phyloP scores from a whole-genome alignment of 345 rosid genomes.

The Raphanus sativus region DNA sequence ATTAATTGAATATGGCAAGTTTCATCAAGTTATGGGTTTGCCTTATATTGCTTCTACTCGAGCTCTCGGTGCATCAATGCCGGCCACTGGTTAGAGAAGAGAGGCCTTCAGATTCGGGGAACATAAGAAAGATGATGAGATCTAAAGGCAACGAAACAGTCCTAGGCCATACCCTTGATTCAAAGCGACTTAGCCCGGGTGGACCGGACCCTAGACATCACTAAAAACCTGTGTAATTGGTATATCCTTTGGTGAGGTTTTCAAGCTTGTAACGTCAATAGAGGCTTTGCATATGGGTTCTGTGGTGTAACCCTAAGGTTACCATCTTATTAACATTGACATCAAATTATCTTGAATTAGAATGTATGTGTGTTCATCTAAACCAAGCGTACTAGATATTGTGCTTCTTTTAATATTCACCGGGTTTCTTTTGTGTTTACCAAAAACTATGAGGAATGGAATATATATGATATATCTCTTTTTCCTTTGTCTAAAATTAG shows the following conservation, averaged over 20 bases:
- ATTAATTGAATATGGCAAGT: conserved; percentile 28
- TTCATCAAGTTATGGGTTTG: conserved; percentile 36
- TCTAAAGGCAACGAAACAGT: conserved; percentile 6
- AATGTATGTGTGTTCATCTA: background rate
- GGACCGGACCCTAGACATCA: conserved; percentile 47
- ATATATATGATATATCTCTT: background rate
- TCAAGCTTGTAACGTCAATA: conserved; percentile 14
- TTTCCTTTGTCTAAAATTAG: background rate
- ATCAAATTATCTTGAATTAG: conserved; percentile 8
- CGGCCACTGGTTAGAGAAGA: conserved; percentile 30
- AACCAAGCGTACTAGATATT: background rate
- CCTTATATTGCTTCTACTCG: conserved; percentile 32
- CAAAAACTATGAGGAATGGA: background rate
- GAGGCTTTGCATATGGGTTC: conserved; percentile 17
- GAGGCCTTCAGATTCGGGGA: conserved; percentile 26
- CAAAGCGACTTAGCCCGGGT: conserved; percentile 45
- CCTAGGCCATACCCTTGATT: conserved; percentile 18
- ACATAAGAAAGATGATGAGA: conserved; percentile 30
- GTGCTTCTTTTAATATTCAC: background rate
- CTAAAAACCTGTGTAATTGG: conserved; percentile 24
- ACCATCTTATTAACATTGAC: conserved; percentile 8
- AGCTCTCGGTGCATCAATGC: conserved; percentile 31
- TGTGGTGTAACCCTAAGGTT: conserved; percentile 19
- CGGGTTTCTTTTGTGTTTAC: background rate
- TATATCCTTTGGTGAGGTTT: conserved; percentile 12